Conservation (phyloP, 495 filamentous ascomycete species). For the Talaromyces liani region DNA sequence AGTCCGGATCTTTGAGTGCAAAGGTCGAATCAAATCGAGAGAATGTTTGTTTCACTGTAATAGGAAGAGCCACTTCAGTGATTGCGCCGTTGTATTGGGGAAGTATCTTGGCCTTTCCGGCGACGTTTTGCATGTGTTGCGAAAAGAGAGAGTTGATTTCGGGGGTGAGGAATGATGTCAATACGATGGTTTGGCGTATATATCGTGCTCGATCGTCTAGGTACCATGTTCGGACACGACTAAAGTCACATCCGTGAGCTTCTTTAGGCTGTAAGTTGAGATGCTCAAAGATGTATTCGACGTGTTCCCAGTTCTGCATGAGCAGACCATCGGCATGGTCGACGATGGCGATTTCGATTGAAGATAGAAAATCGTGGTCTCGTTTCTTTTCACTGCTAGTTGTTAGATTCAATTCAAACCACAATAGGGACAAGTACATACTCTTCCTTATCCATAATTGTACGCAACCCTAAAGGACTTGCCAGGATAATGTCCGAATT, state of each 20-base stretch:
- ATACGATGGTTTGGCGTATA: slow-evolving; percentile 75
- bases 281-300: slow-evolving; percentile 83
- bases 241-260: slow-evolving; percentile 89
- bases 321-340: slow-evolving; percentile 90
- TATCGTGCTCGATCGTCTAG: slow-evolving; percentile 74
- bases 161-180: slow-evolving; percentile 78
- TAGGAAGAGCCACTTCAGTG: slow-evolving; percentile 52
- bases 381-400: slow-evolving; percentile 54
- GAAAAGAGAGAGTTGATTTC: slow-evolving; percentile 77
- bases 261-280: slow-evolving; percentile 87
- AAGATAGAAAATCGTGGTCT: slow-evolving; percentile 87
- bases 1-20: slow-evolving; percentile 68
- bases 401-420: slow-evolving; percentile 12
- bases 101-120: slow-evolving; percentile 66
- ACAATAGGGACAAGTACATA: slow-evolving; percentile 12
- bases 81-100: slow-evolving; percentile 61
- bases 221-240: slow-evolving; percentile 84
- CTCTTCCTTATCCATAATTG: slow-evolving; percentile 73
- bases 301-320: slow-evolving; percentile 98
- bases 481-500: slow-evolving; percentile 91
- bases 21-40: slow-evolving; percentile 70
- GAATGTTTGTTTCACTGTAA: slow-evolving; percentile 78
- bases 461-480: slow-evolving; percentile 79
- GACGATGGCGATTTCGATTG: slow-evolving; percentile 80
- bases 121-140: slow-evolving; percentile 68